These are phyloP conservation scores for Cyclostephanos tholiformis DNA, from an alignment of 108 stramenopile genomes.

Conservation along the genomic window DNA sequence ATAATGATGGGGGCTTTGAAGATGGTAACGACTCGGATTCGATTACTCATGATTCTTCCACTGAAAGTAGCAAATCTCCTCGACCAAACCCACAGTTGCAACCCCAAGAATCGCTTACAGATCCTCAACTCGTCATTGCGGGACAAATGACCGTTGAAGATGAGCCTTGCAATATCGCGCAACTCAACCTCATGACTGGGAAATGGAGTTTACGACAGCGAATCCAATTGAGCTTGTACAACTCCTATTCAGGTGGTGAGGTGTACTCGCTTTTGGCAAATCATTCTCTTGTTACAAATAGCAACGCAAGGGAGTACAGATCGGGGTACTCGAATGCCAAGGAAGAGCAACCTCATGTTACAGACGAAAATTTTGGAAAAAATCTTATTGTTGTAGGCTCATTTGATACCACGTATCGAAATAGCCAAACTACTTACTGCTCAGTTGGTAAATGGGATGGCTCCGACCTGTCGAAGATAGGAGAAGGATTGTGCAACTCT, in stretches of 20 bases:
- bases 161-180: conserved; percentile 82
- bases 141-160: conserved; percentile 86
- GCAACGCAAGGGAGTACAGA: conserved; percentile 43
- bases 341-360: conserved; percentile 41
- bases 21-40: neutral
- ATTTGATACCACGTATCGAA: conserved; percentile 90
- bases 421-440: conserved; percentile 94
- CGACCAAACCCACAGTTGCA: neutral
- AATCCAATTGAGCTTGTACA: conserved; percentile 84
- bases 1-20: neutral
- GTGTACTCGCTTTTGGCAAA: conserved; percentile 83
- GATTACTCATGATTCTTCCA: conserved; percentile 15
- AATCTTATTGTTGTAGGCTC: conserved; percentile 92
- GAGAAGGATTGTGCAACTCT: conserved; percentile 93
- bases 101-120: conserved; percentile 30
- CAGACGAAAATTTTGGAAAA: conserved; percentile 41
- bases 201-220: conserved; percentile 79
- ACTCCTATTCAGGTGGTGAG: conserved; percentile 87
- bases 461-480: conserved; percentile 77
- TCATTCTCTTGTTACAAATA: conserved; percentile 60
- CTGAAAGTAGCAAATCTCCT: conserved; percentile 7
- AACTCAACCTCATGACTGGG: conserved; percentile 66
- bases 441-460: conserved; percentile 93
- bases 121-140: conserved; percentile 80
- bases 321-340: conserved; percentile 31